phyloP scores from a whole-genome alignment of 2,329 filamentous ascomycete species.

The Ophiostoma ulmi region DNA sequence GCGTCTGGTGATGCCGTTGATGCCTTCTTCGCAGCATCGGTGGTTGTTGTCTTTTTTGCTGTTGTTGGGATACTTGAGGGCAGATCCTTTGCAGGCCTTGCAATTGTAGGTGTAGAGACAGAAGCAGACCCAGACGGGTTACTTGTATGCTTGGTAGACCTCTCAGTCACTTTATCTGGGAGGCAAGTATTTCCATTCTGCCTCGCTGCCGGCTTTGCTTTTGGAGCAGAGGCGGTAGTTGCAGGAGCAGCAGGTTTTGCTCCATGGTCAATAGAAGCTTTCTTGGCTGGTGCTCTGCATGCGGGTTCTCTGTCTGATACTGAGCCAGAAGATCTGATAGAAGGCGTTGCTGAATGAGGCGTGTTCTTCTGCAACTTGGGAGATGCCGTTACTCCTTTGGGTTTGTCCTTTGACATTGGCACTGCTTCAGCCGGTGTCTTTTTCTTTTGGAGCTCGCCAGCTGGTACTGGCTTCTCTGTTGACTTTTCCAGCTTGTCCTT shows the following conservation, averaged over 20 bases:
- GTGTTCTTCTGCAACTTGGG: not conserved
- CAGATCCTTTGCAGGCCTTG: not conserved
- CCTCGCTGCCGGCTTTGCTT: not conserved
- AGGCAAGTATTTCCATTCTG: not conserved
- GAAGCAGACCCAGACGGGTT: not conserved
- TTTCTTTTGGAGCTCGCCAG: not conserved
- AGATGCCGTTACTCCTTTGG: not conserved
- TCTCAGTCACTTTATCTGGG: not conserved
- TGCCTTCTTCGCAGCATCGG: not conserved
- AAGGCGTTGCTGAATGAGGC: not conserved
- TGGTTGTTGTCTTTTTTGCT: not conserved
- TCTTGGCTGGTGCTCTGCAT: not conserved
- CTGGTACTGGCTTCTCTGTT: not conserved
- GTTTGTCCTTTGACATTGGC: not conserved
- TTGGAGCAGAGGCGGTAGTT: not conserved
- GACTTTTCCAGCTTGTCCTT: not conserved
- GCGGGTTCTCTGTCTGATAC: not conserved
- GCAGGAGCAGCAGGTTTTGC: not conserved
- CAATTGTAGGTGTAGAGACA: not conserved
- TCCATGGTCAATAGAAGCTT: not conserved
- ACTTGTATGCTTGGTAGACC: not conserved
- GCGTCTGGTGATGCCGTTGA: conserved; percentile 27
- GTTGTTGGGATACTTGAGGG: not conserved
- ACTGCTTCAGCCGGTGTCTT: not conserved
- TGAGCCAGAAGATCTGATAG: not conserved